Base-by-base conservation (phyloP, 208 protist species). In the Leishmania mexicana region DNA sequence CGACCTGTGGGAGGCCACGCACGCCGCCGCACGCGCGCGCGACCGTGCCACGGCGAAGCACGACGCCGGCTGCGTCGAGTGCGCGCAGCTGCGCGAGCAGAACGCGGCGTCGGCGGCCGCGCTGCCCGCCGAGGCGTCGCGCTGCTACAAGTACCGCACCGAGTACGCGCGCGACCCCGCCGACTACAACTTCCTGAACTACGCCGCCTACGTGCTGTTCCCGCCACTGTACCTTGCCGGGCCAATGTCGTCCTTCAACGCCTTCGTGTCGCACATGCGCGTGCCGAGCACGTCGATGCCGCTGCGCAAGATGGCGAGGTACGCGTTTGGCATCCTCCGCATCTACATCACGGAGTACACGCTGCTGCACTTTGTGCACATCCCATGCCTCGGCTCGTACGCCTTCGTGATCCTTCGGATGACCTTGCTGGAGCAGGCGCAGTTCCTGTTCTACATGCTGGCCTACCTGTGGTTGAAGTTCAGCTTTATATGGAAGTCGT, bases 381-480 rank as follows among this genome's bases (percentile, higher is more conserved):
- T 94, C 17, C 86, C 90, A 62, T 88, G 85, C 13, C 74, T 97
- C 31, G 84, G 86, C 57, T 35, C 76, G 1, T 53, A 95, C 21
- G 83, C 81, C 28, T 93, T 91, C 75, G 81, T 97, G 68, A 95
- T 92, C 78, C 28, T 94, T 0, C 92, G 95, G 81, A 97, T 98
- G 79, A 93, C 88, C 47, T 84, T 92, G 53, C 92, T 94, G 74
- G 84, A 95, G 80, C 98, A 97, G 75, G 85, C 96, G 19, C 90
- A 94, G 60, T 79, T 97, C 51, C 89, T 88, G 13, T 92, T 86
- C 45, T 83, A 86, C 60, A 92, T 81, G 2, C 75, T 98, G 7
- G 87, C 81, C 42, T 98, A 96, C 79, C 85, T 98, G 83, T 99
- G 94, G 86, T 35, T 96, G 13, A 99, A 99, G 85, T 98, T 99